Evolutionary conservation across 2,329 filamentous ascomycete species (phyloP).

Genomic region (Aspergillus sp.): DNA sequence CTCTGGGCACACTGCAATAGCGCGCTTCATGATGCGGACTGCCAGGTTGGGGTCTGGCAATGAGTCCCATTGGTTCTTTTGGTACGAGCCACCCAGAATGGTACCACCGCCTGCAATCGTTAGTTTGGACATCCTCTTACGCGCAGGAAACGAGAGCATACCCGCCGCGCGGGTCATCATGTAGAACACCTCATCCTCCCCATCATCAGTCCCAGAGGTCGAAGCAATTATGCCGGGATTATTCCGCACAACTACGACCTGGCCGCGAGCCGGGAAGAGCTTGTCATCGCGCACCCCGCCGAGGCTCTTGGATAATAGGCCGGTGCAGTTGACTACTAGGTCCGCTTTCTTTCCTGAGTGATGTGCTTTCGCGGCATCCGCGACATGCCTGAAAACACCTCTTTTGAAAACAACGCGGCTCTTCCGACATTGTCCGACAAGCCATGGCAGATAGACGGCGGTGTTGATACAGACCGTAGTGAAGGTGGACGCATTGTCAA

Average conservation of each 20-base stretch:
- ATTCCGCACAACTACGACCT: constrained; percentile 76
- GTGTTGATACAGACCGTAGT: constrained; percentile 88
- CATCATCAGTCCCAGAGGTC: constrained; percentile 64
- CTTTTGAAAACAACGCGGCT: constrained; percentile 62
- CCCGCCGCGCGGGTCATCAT: constrained; percentile 68
- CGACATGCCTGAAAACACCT: constrained; percentile 57
- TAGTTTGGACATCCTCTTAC: too few species aligned
- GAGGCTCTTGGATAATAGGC: constrained; percentile 62
- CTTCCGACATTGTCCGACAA: constrained; percentile 68
- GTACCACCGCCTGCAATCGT: constrained; percentile 82
- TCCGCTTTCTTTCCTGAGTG: constrained; percentile 50
- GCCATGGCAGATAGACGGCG: constrained; percentile 76
- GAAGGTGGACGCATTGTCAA: constrained; percentile 65
- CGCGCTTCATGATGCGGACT: constrained; percentile 69
- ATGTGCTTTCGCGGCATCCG: constrained; percentile 56
- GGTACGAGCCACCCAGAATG: constrained; percentile 76
- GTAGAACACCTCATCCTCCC: constrained; percentile 63
- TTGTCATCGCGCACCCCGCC: constrained; percentile 70
- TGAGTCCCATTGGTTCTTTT: constrained; percentile 69
- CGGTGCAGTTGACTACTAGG: constrained; percentile 76
- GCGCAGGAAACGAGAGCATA: too few species aligned
- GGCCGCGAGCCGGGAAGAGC: constrained; percentile 69
- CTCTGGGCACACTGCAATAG: constrained; percentile 26
- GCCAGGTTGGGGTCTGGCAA: constrained; percentile 72
- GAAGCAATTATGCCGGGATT: constrained; percentile 61